Evolutionary conservation across 2,329 filamentous ascomycete genomes (phyloP).

Genomic region (Alternaria brassicicola): DNA sequence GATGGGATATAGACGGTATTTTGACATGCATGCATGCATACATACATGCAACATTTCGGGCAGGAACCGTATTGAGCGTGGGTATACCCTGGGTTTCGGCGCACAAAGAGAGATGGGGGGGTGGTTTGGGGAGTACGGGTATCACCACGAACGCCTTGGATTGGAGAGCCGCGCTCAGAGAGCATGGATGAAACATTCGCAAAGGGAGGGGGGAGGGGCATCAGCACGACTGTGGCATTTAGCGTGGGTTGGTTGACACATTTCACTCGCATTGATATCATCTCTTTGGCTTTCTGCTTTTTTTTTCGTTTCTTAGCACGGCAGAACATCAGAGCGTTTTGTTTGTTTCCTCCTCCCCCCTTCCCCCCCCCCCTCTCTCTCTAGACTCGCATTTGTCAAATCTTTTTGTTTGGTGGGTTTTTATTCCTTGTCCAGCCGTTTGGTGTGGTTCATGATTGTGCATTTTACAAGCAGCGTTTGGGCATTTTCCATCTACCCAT

Average conservation of each 20-base stretch:
- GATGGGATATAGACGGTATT: slow-evolving; percentile 1
- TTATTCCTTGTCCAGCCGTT: slow-evolving; percentile 1
- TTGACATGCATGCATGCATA: neutral
- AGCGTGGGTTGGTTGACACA: slow-evolving; percentile 41
- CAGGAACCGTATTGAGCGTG: slow-evolving; percentile 38
- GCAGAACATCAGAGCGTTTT: slow-evolving; percentile 38
- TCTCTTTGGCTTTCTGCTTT: slow-evolving; percentile 25
- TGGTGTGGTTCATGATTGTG: slow-evolving; percentile 29
- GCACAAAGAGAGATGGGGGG: slow-evolving; percentile 9
- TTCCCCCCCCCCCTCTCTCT: no score
- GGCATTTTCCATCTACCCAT: slow-evolving; percentile 13
- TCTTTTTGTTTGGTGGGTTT: slow-evolving; percentile 19
- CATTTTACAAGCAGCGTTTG: slow-evolving; percentile 25
- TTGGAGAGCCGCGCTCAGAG: slow-evolving; percentile 16
- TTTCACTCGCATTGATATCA: slow-evolving; percentile 25
- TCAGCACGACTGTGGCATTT: slow-evolving; percentile 48
- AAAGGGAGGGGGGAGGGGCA: slow-evolving; percentile 8
- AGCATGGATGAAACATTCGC: slow-evolving; percentile 25
- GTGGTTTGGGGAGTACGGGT: slow-evolving; percentile 1
- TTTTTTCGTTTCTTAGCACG: slow-evolving; percentile 17
- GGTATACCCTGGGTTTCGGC: slow-evolving; percentile 17
- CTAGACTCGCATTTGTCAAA: slow-evolving; percentile 27
- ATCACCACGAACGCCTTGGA: slow-evolving; percentile 16
- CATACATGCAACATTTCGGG: slow-evolving; percentile 22
- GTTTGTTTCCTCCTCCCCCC: no score